Percentiles rank a stretch among this genome's conserved stretches.
phyloP scores from a whole-genome alignment of 352 stramenopile species.

The Globisporangium cylindrosporum region DNA sequence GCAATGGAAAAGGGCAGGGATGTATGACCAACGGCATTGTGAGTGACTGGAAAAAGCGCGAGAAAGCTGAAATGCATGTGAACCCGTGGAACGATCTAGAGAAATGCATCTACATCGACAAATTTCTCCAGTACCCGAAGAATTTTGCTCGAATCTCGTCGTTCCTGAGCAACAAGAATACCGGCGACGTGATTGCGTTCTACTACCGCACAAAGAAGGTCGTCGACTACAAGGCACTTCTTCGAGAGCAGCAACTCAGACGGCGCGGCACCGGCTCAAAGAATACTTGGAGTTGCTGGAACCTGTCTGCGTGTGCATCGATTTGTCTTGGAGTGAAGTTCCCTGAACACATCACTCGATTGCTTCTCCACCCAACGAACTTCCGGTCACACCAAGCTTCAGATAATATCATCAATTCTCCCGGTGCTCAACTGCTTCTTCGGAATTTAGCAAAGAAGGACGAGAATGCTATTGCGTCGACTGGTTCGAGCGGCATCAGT shows the following conservation, averaged over 20 bases:
- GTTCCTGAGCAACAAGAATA: slow-evolving; percentile 94
- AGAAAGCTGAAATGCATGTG: slow-evolving; percentile 70
- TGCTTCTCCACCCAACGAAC: slow-evolving; percentile 76
- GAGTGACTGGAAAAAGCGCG: slow-evolving; percentile 58
- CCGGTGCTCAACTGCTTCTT: slow-evolving; percentile 56
- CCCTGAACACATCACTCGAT: slow-evolving; percentile 53
- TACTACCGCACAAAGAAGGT: slow-evolving; percentile 99
- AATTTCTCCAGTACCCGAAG: slow-evolving; percentile 99
- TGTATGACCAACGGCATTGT: slow-evolving; percentile 64
- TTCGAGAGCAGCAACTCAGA: slow-evolving; percentile 87
- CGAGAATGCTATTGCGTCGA: not conserved
- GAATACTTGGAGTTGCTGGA: slow-evolving; percentile 90
- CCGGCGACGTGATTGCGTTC: slow-evolving; percentile 95
- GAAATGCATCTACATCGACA: slow-evolving; percentile 99
- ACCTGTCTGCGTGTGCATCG: slow-evolving; percentile 73
- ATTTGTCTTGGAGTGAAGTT: slow-evolving; percentile 86
- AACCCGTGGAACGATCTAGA: slow-evolving; percentile 98
- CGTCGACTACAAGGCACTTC: slow-evolving; percentile 95
- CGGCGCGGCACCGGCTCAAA: slow-evolving; percentile 81
- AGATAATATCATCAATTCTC: slow-evolving; percentile 82
- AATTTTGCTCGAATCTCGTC: slow-evolving; percentile 97
- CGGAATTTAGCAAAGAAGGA: slow-evolving; percentile 17
- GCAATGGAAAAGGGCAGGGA: slow-evolving; percentile 54
- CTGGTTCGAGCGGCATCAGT: not conserved
- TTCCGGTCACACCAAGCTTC: slow-evolving; percentile 85